Evolutionary conservation across 306 rosid species (phyloP).

Genomic region (Acacia melanoxylon): DNA sequence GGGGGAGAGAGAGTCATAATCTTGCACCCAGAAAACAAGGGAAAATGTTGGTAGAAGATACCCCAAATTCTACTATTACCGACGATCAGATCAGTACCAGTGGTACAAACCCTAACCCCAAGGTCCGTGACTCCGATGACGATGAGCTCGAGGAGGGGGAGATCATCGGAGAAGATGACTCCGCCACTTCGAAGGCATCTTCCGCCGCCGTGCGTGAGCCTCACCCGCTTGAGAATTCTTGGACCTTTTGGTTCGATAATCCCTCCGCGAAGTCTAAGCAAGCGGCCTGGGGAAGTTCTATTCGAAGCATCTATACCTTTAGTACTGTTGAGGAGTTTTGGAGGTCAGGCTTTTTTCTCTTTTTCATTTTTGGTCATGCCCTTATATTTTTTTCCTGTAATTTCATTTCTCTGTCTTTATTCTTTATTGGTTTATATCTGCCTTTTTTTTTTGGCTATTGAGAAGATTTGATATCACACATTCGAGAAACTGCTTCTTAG

Average conservation of each 20-base stretch:
- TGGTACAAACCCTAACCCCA: background rate
- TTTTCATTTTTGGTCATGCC: background rate
- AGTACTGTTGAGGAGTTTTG: constrained; percentile 85
- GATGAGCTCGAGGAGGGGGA: constrained; percentile 86
- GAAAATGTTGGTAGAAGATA: constrained; percentile 64
- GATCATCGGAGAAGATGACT: constrained; percentile 67
- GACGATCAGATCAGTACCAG: constrained; percentile 45
- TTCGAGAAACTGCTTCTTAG: background rate
- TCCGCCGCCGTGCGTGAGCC: constrained; percentile 38
- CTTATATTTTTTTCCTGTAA: background rate
- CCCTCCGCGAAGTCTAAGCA: constrained; percentile 64
- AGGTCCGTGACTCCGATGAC: constrained; percentile 38
- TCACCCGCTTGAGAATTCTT: constrained; percentile 81
- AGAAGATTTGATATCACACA: background rate
- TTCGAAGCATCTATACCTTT: constrained; percentile 75
- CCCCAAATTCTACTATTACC: constrained; percentile 39
- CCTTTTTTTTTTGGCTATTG: background rate
- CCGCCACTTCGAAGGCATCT: constrained; percentile 48
- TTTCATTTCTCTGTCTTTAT: background rate
- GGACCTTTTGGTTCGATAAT: constrained; percentile 97
- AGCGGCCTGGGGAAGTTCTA: constrained; percentile 68
- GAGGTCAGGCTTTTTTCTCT: constrained; percentile 46
- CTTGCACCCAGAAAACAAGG: background rate
- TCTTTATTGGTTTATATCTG: background rate
- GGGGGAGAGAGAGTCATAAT: background rate